Evolutionary conservation across 2,329 filamentous ascomycete species (phyloP), one percentile per base, ranked within the genome.

Genomic region (Aspergillus udagawae): DNA sequence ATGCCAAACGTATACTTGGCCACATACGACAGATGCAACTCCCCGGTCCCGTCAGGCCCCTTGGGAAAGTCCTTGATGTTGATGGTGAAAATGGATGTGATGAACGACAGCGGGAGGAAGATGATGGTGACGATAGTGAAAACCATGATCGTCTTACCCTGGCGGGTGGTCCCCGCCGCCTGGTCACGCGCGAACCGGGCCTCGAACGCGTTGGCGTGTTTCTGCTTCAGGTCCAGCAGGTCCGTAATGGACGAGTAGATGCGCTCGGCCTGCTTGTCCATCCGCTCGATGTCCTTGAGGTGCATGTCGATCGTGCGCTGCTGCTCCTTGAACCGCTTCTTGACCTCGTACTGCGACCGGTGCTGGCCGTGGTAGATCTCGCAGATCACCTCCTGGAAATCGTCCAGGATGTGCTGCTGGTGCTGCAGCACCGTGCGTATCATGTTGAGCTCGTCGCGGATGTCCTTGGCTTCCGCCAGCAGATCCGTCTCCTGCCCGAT

Each of bases 151-250:
- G 80, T 83, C 55, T 81, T 81, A 2, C 75, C 80, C 71, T 87
- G 78, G 7, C 80, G 77, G 0, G 84, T 82, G 0, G 85, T 86
- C 1, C 82, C 82, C 2, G 82, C 79, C 0, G 86, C 85, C 68
- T 87, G 84, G 51, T 87, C 83, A 23, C 75, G 72, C 3, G 73
- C 71, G 56, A 76, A 87, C 2, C 85, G 81, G 1, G 85, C 86
- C 66, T 88, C 86, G 49, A 87, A 82, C 0, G 84, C 84, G 70
- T 88, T 88, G 61, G 84, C 85, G 57, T 88, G 85, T 68, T 88
- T 88, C 64, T 89, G 86, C 65, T 89, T 89, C 1, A 88, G 77
- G 61, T 88, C 86, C 0, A 89, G 80, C 4, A 88, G 73, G 62
- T 87, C 82, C 0, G 82, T 85, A 48, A 88, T 80, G 56, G 79